A percentile compares a stretch with the other conserved stretches of the same genome.
phyloP scores from a whole-genome alignment of 2,329 filamentous ascomycete species.

The Clarireedia monteithiana region DNA sequence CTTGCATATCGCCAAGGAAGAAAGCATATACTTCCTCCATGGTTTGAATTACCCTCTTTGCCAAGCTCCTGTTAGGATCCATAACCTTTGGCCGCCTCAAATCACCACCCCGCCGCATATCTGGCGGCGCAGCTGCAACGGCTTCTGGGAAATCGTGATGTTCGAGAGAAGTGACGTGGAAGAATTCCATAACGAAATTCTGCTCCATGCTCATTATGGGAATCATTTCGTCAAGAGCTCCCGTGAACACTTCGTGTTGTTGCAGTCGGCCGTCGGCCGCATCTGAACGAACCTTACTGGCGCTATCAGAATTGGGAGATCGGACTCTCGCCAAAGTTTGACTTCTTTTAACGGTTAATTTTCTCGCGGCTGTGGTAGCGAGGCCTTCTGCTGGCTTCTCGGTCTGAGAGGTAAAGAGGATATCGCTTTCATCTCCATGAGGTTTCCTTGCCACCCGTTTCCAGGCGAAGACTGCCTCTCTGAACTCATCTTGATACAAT shows the following conservation, averaged over 20 bases:
- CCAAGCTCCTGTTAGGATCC: conserved; percentile 81
- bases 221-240: conserved; percentile 72
- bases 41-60: conserved; percentile 72
- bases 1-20: conserved; percentile 69
- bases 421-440: conserved; percentile 68
- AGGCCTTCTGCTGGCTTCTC: conserved; percentile 82
- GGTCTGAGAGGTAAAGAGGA: conserved; percentile 76
- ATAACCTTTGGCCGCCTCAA: conserved; percentile 68
- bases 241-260: conserved; percentile 74
- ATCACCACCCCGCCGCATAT: conserved; percentile 63
- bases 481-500: conserved; percentile 76
- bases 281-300: conserved; percentile 41
- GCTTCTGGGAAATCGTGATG: conserved; percentile 77
- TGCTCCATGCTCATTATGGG: conserved; percentile 87
- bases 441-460: conserved; percentile 70
- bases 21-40: conserved; percentile 88
- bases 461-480: conserved; percentile 69
- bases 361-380: conserved; percentile 64
- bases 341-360: conserved; percentile 88
- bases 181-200: conserved; percentile 95
- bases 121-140: conserved; percentile 57
- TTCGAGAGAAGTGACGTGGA: conserved; percentile 83
- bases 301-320: conserved; percentile 57
- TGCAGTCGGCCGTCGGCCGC: conserved; percentile 61
- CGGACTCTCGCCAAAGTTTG: conserved; percentile 76